Conservation (phyloP, 169 alveolate genomes). For the Plasmodium chabaudi region DNA sequence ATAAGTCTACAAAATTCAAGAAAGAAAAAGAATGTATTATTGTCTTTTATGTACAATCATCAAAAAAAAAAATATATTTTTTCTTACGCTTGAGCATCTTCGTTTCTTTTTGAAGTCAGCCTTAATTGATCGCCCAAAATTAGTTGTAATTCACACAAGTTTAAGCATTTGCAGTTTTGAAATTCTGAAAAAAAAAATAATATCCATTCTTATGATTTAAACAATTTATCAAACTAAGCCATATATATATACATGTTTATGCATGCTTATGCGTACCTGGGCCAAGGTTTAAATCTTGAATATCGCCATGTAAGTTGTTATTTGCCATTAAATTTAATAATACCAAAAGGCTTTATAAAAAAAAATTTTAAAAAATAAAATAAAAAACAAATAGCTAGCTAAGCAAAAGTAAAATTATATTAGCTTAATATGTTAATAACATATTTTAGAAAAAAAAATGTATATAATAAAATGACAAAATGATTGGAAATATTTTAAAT, state of each 20-base stretch:
- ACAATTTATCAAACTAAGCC: not conserved
- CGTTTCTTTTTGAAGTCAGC: slow-evolving; percentile 83
- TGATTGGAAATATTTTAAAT: too few species aligned
- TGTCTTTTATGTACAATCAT: not conserved
- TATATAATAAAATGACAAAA: too few species aligned
- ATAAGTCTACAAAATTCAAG: slow-evolving; percentile 64
- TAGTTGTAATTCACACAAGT: slow-evolving; percentile 85
- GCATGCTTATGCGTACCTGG: slow-evolving; percentile 23
- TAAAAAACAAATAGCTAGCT: not conserved
- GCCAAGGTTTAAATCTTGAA: slow-evolving; percentile 55
- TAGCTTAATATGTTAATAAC: too few species aligned
- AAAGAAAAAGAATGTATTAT: not conserved
- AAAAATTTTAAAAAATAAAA: not conserved
- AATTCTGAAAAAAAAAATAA: slow-evolving; percentile 54
- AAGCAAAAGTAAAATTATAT: too few species aligned
- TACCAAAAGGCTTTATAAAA: not conserved
- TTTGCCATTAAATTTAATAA: slow-evolving; percentile 21
- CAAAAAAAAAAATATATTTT: not conserved
- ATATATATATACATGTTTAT: not conserved
- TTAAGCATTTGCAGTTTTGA: slow-evolving; percentile 82
- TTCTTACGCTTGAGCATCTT: slow-evolving; percentile 82
- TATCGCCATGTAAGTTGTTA: slow-evolving; percentile 39
- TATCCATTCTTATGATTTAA: not conserved
- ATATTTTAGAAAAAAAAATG: too few species aligned
- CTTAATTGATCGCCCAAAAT: slow-evolving; percentile 86